Conservation (phyloP, 495 filamentous ascomycete genomes). For the Umbilicaria muhlenbergii region DNA sequence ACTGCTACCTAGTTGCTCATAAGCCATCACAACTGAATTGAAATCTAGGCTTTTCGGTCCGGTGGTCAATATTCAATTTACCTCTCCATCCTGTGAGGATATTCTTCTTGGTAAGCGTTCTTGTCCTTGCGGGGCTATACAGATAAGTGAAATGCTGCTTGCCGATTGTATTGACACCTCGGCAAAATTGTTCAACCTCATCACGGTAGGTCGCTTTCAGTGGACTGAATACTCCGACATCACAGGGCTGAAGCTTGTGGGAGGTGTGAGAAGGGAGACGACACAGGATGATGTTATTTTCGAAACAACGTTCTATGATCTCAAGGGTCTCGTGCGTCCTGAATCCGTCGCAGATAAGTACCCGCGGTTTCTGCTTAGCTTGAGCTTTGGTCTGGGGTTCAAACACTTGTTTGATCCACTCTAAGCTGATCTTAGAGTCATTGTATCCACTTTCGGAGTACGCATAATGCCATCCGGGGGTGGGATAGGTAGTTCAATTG, state of each 20-base stretch:
- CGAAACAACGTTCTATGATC: constrained; percentile 10
- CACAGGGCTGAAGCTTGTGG: constrained; percentile 16
- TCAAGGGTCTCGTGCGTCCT: constrained; percentile 15
- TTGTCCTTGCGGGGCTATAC: constrained; percentile 17
- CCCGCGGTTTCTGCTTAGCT: no score
- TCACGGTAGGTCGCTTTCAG: constrained; percentile 12
- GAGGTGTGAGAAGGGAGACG: constrained; percentile 15
- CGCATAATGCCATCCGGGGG: no score
- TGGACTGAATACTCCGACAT: constrained; percentile 4
- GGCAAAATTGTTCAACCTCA: constrained; percentile 7
- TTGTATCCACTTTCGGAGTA: no score
- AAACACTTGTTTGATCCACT: no score
- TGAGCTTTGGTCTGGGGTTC: no score
- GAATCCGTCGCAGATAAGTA: no score
- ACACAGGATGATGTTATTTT: constrained; percentile 14
- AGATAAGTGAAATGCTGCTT: constrained; percentile 22
- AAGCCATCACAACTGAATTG: no score
- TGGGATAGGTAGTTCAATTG: no score
- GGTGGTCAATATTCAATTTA: no score
- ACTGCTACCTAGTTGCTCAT: constrained; percentile 4
- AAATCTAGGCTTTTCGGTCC: no score
- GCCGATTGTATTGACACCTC: constrained; percentile 14
- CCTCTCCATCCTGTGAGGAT: constrained; percentile 20
- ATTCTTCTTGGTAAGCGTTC: constrained; percentile 18
- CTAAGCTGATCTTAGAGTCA: no score